Evolutionary conservation across 257 asterid species (phyloP), one percentile per base, ranked within the genome.

Genomic region (Ilex aquifolium): DNA sequence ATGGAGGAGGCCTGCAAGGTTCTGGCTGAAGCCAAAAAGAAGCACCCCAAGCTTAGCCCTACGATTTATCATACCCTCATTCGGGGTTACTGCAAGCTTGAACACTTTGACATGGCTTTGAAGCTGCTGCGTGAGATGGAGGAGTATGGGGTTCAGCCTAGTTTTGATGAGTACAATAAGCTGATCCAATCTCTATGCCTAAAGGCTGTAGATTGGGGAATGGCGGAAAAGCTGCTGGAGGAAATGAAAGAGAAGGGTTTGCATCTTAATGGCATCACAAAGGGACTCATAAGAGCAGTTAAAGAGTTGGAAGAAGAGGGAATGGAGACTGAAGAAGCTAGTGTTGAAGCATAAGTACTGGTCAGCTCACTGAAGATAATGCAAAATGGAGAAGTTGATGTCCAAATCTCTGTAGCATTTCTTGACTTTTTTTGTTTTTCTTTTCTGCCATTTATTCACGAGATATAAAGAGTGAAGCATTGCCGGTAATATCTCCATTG

Each of bases 131-230:
- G 76, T 42, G 96, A 89, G 82, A 87, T 89, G 99, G 80, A 81
- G 77, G 71, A 75, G 60, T 71, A 73, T 29, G 93, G 97, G 16
- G 79, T 92, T 56, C 66, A 57, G 52, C 89, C 97, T 10, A 79
- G 50, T 64, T 91, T 77, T 10, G 88, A 82, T 39, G 97, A 86
- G 81, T 92, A 83, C 69, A 83, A 83, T 73, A 88, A 88, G 61
- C 77, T 92, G 72, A 89, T 92, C 59, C 82, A 83, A 73, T 83
- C 95, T 56, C 91, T 89, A 63, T 92, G 97, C 84, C 63, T 82
- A 4, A 87, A 87, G 80, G 88, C 84, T 72, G 78, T 85, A 55
- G 97, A 92, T 65, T 89, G 95, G 98, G 83, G 76, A 70, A 75
- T 80, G 32, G 90, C 98, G 10, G 88, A 76, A 60, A 87, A 83